Base-by-base conservation (phyloP, 2,329 filamentous ascomycete species). In the Gremmenia infestans region DNA sequence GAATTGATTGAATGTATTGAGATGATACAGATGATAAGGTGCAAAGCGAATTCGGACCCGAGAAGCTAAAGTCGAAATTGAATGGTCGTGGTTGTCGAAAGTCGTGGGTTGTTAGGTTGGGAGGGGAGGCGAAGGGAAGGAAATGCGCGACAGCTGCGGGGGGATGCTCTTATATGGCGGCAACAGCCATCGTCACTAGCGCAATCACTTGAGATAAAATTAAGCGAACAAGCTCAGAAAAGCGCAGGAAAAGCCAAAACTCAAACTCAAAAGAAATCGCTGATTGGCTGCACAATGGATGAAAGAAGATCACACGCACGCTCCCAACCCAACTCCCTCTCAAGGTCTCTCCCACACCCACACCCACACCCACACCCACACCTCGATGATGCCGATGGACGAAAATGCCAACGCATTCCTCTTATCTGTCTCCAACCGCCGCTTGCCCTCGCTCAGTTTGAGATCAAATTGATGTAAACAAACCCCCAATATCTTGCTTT, bases 361-460 rank as follows among this genome's bases (percentile, higher is more conserved):
- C 22, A 52, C 46, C 25, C 57, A 54, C 54, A 48, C 40, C 40
- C 50, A 54, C 61, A 62, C 55, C 63, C 63, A 60, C 63, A 62
- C 59, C 45, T 15, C 17, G 35, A 51, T 40, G 22, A 23, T 12
- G 9, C 28, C 28, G 28, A 11, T 32, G 28, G 28, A 32, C 3
- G 14, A 36, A 53, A 48, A 43, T 59, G 56, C 48, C 57, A 62
- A 52, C 53, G 19, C 56, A 60, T 60, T 48, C 19, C n/a, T 57
- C 42, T 43, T 56, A 52, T 40, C 39, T 35, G 6, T 32, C 43
- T 54, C 50, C 46, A 52, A 42, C 35, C 17, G 17, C 48, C 49
- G 59, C 48, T 53, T 36, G 36, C 39, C 15, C 25, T 48, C 22
- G 51, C 37, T 19, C 50, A 45, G 47, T 40, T 23, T 54, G 48